Conservation (phyloP, 2,329 filamentous ascomycete genomes). For the Lithohypha guttulata region DNA sequence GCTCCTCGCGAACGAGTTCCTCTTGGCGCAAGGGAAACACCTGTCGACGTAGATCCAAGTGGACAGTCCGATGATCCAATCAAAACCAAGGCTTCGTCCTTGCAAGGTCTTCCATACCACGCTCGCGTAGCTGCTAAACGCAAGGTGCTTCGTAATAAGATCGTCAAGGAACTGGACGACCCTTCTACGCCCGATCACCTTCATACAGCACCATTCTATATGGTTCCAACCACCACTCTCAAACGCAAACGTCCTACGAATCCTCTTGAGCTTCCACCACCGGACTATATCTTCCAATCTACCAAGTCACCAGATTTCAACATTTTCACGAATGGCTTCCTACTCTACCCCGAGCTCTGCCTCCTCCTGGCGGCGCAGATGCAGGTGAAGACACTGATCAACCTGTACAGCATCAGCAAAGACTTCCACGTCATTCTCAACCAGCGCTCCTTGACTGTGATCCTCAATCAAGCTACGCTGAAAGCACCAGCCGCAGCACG, state of each 20-base stretch:
- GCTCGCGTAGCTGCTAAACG: background rate
- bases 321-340: slow-evolving; percentile 19
- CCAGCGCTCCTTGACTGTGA: slow-evolving; percentile 47
- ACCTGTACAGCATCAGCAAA: slow-evolving; percentile 54
- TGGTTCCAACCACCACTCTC: too few species aligned
- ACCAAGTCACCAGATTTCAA: slow-evolving; percentile 19
- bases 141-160: background rate
- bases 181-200: too few species aligned
- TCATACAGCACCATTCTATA: too few species aligned
- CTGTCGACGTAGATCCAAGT: background rate
- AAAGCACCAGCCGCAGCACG: slow-evolving; percentile 45
- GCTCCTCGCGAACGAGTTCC: slow-evolving; percentile 4
- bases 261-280: slow-evolving; percentile 15
- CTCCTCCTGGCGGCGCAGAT: slow-evolving; percentile 48
- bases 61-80: background rate
- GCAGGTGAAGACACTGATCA: slow-evolving; percentile 46
- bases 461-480: slow-evolving; percentile 44
- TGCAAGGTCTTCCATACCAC: background rate
- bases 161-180: too few species aligned
- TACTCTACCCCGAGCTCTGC: slow-evolving; percentile 40
- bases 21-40: background rate
- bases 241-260: slow-evolving; percentile 16
- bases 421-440: slow-evolving; percentile 53
- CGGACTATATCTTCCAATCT: slow-evolving; percentile 16
- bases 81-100: background rate